Percentiles rank a stretch among this genome's conserved stretches.
phyloP scores from a whole-genome alignment of 371 early-diverging fungal species.

The Apophysomyces elegans region DNA sequence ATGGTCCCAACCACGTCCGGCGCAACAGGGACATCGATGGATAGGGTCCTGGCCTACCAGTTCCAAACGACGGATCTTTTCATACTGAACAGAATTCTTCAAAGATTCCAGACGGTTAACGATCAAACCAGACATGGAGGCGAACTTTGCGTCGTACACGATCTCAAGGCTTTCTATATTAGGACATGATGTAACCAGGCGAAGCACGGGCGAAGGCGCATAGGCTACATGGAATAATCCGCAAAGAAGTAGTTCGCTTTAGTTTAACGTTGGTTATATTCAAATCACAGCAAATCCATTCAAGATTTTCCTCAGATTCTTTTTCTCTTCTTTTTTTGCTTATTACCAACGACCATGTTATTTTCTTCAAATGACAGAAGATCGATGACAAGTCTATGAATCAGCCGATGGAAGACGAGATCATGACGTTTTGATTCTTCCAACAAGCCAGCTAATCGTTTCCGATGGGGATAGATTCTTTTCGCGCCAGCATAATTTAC shows the following conservation, averaged over 20 bases:
- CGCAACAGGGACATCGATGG: constrained; percentile 34
- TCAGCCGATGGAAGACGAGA: neutral
- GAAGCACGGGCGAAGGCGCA: neutral
- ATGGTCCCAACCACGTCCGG: constrained; percentile 32
- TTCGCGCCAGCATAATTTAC: neutral
- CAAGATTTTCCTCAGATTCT: constrained; percentile 8
- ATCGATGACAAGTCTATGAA: constrained; percentile 6
- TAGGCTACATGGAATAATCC: constrained; percentile 7
- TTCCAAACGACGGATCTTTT: constrained; percentile 17
- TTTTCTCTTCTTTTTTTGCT: neutral
- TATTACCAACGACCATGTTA: too few species aligned
- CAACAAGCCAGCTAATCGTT: neutral
- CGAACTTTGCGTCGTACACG: constrained; percentile 26
- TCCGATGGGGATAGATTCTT: constrained; percentile 1
- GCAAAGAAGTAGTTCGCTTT: too few species aligned
- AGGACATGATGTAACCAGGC: constrained; percentile 20
- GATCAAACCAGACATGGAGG: neutral
- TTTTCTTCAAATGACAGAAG: neutral
- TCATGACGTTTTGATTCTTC: neutral
- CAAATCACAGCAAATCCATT: too few species aligned
- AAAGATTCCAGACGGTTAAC: neutral
- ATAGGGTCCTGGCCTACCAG: constrained; percentile 25
- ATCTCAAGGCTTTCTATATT: constrained; percentile 25
- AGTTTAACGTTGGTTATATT: too few species aligned
- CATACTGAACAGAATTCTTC: neutral